Evolutionary conservation across 306 rosid genomes (phyloP), one percentile per base, ranked within the genome.

Genomic region (Sechiopsis laciniata): DNA sequence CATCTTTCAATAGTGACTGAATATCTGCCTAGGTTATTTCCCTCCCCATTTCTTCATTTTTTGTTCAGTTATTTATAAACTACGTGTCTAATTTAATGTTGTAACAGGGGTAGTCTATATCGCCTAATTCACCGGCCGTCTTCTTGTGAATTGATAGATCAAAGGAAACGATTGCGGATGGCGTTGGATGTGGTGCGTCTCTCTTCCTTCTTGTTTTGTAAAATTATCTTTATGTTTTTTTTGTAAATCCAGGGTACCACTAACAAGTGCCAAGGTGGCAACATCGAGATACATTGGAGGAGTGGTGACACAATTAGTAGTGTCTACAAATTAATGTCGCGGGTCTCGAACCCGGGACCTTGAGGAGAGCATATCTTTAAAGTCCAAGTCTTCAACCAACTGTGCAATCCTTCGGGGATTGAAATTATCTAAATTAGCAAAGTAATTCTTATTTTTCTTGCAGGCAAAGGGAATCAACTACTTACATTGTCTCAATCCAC

Each of bases 391-490:
- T 32, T 32, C 5, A 4, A 42, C 29, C 29, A 26, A 26, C 29
- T 26, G 29, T 2, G 29, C 29, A 1, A 26, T 2, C 29, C 29
- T 2, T 26, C 29, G 29, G 29, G 29, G 2, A 1, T 26, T 26
- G 2, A 26, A 26, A 26, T 26, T 1, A 26, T 26, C 29, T 26
- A 26, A 26, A 26, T 26, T 26, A 26, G 29, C 29, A 2, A 72
- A 11, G 19, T 55, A 10, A 7, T 10, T 11, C 29, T 80, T 26
- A 48, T 35, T 55, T 56, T 75, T 24, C 42, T 65, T 85, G 80
- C 88, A 94, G 99, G 99, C 99, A 77, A 94, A 89, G 86, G 99
- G 99, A 73, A 84, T 94, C 85, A 94, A 94, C 82, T 94, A 94
- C 85, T 92, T 94, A 42, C 99, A 94, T 83, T 86, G 97, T 75